Evolutionary conservation across 208 protist genomes (phyloP).

Genomic region (Trypanosoma cruzi): DNA sequence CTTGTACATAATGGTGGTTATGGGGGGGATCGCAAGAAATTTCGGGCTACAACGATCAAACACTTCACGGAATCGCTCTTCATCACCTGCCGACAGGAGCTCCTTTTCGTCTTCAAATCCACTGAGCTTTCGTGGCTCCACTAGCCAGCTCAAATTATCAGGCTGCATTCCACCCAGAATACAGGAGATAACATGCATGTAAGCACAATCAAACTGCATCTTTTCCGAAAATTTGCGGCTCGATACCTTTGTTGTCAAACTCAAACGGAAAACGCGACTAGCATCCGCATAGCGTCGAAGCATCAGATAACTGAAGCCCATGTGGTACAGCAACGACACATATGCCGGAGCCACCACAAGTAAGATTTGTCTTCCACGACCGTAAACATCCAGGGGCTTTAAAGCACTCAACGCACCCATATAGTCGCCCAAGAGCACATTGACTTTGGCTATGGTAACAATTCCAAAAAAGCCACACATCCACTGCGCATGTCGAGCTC

Average conservation of each 20-base stretch:
- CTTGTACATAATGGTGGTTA: constrained; percentile 55
- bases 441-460: constrained; percentile 76
- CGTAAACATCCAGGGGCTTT: constrained; percentile 75
- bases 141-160: constrained; percentile 62
- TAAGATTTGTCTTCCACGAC: constrained; percentile 60
- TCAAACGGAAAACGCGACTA: constrained; percentile 78
- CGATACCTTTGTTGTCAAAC: constrained; percentile 61
- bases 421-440: constrained; percentile 89
- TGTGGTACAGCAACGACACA: constrained; percentile 83
- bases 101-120: constrained; percentile 89
- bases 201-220: constrained; percentile 79
- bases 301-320: constrained; percentile 93
- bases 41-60: constrained; percentile 92
- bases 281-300: constrained; percentile 90
- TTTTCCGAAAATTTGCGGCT: constrained; percentile 85
- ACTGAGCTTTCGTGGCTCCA: constrained; percentile 52
- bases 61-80: constrained; percentile 90
- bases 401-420: constrained; percentile 71
- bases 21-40: constrained; percentile 78
- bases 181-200: constrained; percentile 82
- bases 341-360: constrained; percentile 66
- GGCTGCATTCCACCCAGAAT: constrained; percentile 84
- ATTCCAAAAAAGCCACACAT: constrained; percentile 88
- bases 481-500: constrained; percentile 44
- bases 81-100: constrained; percentile 72